Conservation (phyloP, 129 eudicot genomes). For the Kitagawia praeruptora region DNA sequence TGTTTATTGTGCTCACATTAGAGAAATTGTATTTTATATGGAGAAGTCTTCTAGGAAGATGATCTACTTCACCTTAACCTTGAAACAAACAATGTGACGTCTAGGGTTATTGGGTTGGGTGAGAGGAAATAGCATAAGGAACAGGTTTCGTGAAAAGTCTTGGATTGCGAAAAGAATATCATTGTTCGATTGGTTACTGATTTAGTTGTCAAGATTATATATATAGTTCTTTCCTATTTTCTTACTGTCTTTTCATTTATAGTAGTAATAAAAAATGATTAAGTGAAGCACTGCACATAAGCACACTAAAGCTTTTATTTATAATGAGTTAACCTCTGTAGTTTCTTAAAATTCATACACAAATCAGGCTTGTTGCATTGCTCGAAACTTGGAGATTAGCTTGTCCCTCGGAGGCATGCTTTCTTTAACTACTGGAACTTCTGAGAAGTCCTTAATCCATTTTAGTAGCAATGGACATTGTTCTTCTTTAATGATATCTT, state of each 20-base stretch:
- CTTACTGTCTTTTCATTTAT: background rate
- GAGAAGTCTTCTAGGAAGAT: background rate
- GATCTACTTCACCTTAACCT: background rate
- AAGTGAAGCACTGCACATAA: background rate
- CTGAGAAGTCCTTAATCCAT: conserved; percentile 2
- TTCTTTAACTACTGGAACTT: background rate
- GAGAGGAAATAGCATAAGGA: background rate
- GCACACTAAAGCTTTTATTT: background rate
- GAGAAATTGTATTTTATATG: background rate
- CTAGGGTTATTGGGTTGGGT: background rate
- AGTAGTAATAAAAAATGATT: background rate
- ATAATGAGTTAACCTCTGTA: background rate
- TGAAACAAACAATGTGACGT: background rate
- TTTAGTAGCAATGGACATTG: background rate
- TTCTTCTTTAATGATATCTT: background rate
- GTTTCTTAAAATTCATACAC: background rate
- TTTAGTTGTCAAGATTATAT: too few species aligned
- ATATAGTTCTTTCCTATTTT: background rate
- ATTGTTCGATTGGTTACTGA: background rate
- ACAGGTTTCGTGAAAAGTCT: background rate
- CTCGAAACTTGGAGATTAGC: conserved; percentile 2
- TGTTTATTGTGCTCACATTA: background rate
- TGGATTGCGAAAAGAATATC: background rate
- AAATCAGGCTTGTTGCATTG: background rate
- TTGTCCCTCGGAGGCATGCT: conserved; percentile 5